Conservation (phyloP, 805 yeast species). For the Nakazawaea pomicola region DNA sequence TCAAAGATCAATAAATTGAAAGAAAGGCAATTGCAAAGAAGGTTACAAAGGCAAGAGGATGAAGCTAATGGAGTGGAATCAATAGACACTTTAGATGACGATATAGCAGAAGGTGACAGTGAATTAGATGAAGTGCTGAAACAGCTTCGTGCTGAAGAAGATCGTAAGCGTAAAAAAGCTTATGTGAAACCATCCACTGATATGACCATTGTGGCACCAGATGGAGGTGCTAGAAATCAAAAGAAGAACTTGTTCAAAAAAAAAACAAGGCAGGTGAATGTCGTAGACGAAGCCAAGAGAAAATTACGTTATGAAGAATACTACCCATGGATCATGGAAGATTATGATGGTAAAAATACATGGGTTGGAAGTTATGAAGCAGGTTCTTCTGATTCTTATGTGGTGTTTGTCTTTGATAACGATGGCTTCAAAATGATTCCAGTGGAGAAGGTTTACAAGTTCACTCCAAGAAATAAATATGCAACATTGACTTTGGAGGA, state of each 20-base stretch:
- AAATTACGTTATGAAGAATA: conserved; percentile 90
- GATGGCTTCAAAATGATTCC: conserved; percentile 93
- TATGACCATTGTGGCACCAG: conserved; percentile 80
- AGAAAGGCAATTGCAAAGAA: conserved; percentile 20
- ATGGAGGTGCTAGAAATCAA: conserved; percentile 77
- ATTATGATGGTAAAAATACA: conserved; percentile 88
- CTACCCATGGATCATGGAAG: conserved; percentile 98
- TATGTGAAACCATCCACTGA: conserved; percentile 32
- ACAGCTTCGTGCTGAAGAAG: conserved; percentile 16
- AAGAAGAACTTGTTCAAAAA: conserved; percentile 57
- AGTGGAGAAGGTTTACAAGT: conserved; percentile 87
- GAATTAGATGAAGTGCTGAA: conserved; percentile 19
- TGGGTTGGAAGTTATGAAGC: conserved; percentile 95
- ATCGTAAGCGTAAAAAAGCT: conserved; percentile 30
- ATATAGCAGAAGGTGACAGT: conserved; percentile 24
- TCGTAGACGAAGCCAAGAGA: conserved; percentile 77
- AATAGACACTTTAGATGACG: conserved; percentile 24
- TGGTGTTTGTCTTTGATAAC: conserved; percentile 76
- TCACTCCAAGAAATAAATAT: conserved; percentile 89
- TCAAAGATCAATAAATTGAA: conserved; percentile 33
- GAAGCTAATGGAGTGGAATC: conserved; percentile 16
- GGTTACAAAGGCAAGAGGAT: conserved; percentile 9
- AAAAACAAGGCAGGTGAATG: conserved; percentile 79
- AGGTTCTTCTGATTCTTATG: conserved; percentile 77
- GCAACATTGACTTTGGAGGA: conserved; percentile 93